Base-by-base conservation (phyloP, 305 asterid species). In the Solanum hybrid region DNA sequence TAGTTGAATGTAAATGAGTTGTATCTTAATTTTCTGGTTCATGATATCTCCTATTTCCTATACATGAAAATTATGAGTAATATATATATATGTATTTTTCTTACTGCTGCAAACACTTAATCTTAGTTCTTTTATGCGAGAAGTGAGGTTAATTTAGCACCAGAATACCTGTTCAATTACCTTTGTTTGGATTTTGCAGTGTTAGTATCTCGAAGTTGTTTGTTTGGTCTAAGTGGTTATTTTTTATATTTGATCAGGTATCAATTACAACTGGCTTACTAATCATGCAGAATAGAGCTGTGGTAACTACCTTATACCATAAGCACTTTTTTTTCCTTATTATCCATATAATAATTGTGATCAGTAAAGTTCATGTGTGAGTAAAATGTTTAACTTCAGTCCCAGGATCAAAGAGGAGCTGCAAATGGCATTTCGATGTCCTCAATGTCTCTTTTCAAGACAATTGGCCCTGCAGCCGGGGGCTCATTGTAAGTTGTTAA, bases 361-460 rank as follows among this genome's bases (percentile, higher is more conserved):
- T 37, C 10, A 37, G 38, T 85, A 22, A 85, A 56, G 87, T 56
- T 85, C 38, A 60, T 5, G 85, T 13, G 40, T 72, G 46, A 38
- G 38, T 3, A 17, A 34, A 38, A 87, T 29, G 66, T 5, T 40
- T 86, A 31, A 56, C 81, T 86, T 86, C 94, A 94, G 97, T 31
- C 96, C 56, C 94, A 91, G 86, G 95, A 94, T 82, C 94, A 90
- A 75, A 93, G 97, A 88, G 97, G 97, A 85, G 93, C 94, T 89
- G 96, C 96, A 90, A 94, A 94, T 86, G 97, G 96, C 88, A 91
- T 94, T 91, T 94, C 97, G 69, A 94, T 94, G 97, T 79, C 94
- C 22, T 93, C 94, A 36, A 94, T 94, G 97, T 94, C 97, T 81
- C 90, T 94, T 14, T 92, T 90, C 40, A 94, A 94, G 89, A 94